Percentiles rank a stretch among this genome's conserved stretches.
These are phyloP conservation scores for Friedmanniomyces endolithicus DNA, from an alignment of 495 filamentous ascomycete species.

Conservation along the genomic window DNA sequence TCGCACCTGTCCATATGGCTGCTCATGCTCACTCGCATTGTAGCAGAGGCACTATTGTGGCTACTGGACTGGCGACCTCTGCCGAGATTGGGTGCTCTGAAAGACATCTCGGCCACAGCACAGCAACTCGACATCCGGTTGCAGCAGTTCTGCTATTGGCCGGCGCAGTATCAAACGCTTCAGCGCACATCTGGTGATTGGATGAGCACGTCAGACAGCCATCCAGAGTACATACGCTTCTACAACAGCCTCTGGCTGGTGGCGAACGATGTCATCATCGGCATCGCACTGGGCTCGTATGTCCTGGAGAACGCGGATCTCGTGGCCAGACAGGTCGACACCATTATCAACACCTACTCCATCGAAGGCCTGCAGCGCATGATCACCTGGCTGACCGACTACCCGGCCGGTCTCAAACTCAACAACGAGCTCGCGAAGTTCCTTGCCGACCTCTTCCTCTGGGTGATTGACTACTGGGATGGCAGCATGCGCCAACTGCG, in stretches of 20 bases:
- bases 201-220: conserved; percentile 88
- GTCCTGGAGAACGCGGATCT: conserved; percentile 87
- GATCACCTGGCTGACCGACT: conserved; percentile 92
- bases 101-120: conserved; percentile 93
- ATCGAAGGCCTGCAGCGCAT: conserved; percentile 79
- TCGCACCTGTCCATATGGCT: conserved; percentile 59
- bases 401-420: conserved; percentile 94
- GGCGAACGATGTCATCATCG: conserved; percentile 96
- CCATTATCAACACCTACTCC: conserved; percentile 66
- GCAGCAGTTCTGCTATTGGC: conserved; percentile 99
- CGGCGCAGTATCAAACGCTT: conserved; percentile 85
- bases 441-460: conserved; percentile 85
- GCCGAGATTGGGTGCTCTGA: conserved; percentile 71
- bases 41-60: conserved; percentile 67
- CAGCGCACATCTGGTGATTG: conserved; percentile 81
- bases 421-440: conserved; percentile 92
- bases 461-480: conserved; percentile 98
- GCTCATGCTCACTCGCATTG: conserved; percentile 66
- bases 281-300: conserved; percentile 88
- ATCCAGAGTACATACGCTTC: conserved; percentile 97
- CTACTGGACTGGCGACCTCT: conserved; percentile 77
- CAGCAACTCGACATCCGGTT: conserved; percentile 96
- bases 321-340: conserved; percentile 73
- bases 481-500: conserved; percentile 63
- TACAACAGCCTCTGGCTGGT: conserved; percentile 99